These are phyloP conservation scores for Lithocarpus polystachyus DNA, from an alignment of 306 rosid species.

Conservation along the genomic window DNA sequence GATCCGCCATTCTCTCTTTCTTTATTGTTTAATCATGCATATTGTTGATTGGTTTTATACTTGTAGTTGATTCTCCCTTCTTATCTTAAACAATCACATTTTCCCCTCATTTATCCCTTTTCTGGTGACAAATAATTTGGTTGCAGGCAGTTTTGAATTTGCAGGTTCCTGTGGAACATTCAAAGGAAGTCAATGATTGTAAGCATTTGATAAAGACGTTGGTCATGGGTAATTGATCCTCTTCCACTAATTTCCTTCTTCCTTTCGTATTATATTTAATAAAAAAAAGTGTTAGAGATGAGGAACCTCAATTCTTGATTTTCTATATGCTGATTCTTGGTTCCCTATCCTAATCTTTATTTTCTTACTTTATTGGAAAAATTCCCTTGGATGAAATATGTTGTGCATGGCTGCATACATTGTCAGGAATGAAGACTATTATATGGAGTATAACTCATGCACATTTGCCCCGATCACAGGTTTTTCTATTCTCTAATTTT, in stretches of 20 bases:
- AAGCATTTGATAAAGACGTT: slow-evolving; percentile 93
- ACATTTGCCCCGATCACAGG: slow-evolving; percentile 93
- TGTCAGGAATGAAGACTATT: slow-evolving; percentile 97
- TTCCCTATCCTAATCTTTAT: neutral
- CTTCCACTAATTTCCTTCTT: slow-evolving; percentile 11
- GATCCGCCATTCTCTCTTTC: neutral
- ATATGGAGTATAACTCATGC: slow-evolving; percentile 99
- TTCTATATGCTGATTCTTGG: neutral
- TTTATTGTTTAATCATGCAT: slow-evolving; percentile 6
- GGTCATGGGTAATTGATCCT: slow-evolving; percentile 84
- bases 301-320: slow-evolving; percentile 2
- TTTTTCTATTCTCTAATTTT: slow-evolving; percentile 26
- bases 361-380: neutral
- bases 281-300: neutral
- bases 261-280: neutral
- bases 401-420: slow-evolving; percentile 5
- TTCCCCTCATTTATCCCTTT: neutral
- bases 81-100: neutral
- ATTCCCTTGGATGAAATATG: neutral
- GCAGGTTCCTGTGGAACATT: slow-evolving; percentile 88
- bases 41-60: neutral
- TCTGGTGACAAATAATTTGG: slow-evolving; percentile 19
- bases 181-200: slow-evolving; percentile 93
- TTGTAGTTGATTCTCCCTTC: neutral
- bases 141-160: slow-evolving; percentile 96